A percentile compares a stretch with the other conserved stretches of the same genome.
These are phyloP conservation scores for Penicillium fimorum DNA, from an alignment of 495 filamentous ascomycete species.

Conservation along the genomic window DNA sequence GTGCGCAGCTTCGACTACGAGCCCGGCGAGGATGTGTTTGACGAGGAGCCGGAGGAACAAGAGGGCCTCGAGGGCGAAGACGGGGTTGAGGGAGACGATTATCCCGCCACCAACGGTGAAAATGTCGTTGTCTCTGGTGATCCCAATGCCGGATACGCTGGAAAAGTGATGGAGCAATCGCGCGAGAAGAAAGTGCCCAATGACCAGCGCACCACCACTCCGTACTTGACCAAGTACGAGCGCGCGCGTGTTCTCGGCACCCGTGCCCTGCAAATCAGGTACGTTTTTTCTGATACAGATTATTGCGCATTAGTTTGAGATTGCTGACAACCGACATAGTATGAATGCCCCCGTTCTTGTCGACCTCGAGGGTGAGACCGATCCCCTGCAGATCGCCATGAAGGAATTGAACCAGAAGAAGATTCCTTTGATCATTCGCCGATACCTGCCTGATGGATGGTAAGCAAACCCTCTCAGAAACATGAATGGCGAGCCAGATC, in stretches of 20 bases:
- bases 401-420: slow-evolving; percentile 98
- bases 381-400: slow-evolving; percentile 94
- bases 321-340: slow-evolving; percentile 46
- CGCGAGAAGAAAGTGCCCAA: slow-evolving; percentile 89
- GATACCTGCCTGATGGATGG: slow-evolving; percentile 96
- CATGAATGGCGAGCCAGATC: not conserved
- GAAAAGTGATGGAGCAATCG: slow-evolving; percentile 56
- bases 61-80: slow-evolving; percentile 42
- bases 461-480: slow-evolving; percentile 48
- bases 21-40: slow-evolving; percentile 58
- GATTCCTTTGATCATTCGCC: slow-evolving; percentile 89
- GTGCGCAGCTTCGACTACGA: slow-evolving; percentile 52
- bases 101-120: slow-evolving; percentile 48
- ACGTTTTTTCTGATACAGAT: slow-evolving; percentile 27
- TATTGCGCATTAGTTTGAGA: slow-evolving; percentile 4
- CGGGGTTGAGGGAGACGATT: slow-evolving; percentile 51
- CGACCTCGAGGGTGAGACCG: slow-evolving; percentile 95
- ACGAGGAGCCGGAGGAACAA: slow-evolving; percentile 61
- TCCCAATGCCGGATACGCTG: slow-evolving; percentile 60
- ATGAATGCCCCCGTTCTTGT: slow-evolving; percentile 98
- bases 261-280: slow-evolving; percentile 94
- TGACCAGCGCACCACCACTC: slow-evolving; percentile 86
- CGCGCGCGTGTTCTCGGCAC: slow-evolving; percentile 89
- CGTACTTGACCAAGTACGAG: slow-evolving; percentile 99
- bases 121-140: slow-evolving; percentile 73